A percentile compares a stretch with the other conserved stretches of the same genome.
phyloP scores from a whole-genome alignment of 202 grass and related monocot species.

The Zizania palustris region DNA sequence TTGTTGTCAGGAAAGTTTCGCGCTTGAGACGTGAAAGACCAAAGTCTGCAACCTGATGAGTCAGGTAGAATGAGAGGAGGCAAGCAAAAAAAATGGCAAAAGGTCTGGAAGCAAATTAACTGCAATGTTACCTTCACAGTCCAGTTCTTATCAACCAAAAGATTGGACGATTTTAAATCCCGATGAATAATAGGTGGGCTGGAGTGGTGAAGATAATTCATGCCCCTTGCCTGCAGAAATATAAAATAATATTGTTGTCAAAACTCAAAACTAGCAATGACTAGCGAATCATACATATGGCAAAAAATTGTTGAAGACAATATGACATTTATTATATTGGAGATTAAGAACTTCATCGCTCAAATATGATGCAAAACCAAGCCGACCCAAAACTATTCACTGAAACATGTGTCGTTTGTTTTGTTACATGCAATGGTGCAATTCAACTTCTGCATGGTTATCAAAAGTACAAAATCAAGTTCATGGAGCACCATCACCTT shows the following conservation, averaged over 20 bases:
- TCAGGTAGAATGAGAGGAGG: conserved; percentile 34
- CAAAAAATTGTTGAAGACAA: conserved; percentile 10
- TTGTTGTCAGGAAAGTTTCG: conserved; percentile 88
- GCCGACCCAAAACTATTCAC: conserved; percentile 14
- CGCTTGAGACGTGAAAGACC: conserved; percentile 96
- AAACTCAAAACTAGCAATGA: conserved; percentile 16
- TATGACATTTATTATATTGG: background rate
- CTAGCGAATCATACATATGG: background rate
- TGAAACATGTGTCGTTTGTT: conserved; percentile 14
- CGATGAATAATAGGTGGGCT: conserved; percentile 91
- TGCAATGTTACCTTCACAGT: conserved; percentile 72
- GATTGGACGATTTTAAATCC: conserved; percentile 97
- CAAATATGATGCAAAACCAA: conserved; percentile 28
- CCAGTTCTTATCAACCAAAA: conserved; percentile 99
- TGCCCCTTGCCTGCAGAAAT: conserved; percentile 78
- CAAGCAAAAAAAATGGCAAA: conserved; percentile 23
- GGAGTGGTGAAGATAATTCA: conserved; percentile 99
- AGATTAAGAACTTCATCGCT: conserved; percentile 9
- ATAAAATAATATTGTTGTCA: background rate
- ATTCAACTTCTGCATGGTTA: conserved; percentile 14
- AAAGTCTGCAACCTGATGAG: conserved; percentile 92
- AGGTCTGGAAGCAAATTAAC: conserved; percentile 38
- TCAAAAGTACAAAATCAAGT: conserved; percentile 16
- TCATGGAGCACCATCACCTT: background rate
- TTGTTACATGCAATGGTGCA: conserved; percentile 19